Conservation (phyloP, 2,329 filamentous ascomycete genomes). For the Colletotrichum cuscutae region DNA sequence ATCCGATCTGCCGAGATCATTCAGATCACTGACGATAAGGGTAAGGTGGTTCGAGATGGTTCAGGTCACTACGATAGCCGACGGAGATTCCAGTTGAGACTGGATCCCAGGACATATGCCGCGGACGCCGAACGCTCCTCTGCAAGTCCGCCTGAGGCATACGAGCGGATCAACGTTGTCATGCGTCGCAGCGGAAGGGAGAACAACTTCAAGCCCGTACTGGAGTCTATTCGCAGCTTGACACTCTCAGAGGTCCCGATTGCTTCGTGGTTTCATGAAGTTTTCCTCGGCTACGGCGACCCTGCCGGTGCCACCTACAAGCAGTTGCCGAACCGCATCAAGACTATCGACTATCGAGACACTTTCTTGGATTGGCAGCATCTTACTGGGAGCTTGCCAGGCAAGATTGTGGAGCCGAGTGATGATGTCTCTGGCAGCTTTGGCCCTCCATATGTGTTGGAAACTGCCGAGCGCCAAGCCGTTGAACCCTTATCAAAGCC, state of each 20-base stretch:
- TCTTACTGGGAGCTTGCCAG: conserved; percentile 88
- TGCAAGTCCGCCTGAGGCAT: conserved; percentile 79
- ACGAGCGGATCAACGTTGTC: conserved; percentile 86
- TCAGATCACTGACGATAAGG: conserved; percentile 87
- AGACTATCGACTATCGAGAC: conserved; percentile 88
- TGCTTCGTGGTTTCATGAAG: conserved; percentile 93
- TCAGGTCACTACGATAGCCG: conserved; percentile 71
- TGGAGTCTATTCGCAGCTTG: conserved; percentile 90
- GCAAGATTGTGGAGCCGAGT: conserved; percentile 83
- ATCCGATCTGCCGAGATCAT: conserved; percentile 88
- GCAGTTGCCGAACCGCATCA: conserved; percentile 80
- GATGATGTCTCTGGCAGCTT: conserved; percentile 79
- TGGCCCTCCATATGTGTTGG: conserved; percentile 87
- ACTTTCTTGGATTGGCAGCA: conserved; percentile 98
- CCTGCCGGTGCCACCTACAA: conserved; percentile 89
- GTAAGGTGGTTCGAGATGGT: conserved; percentile 74
- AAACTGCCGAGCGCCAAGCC: conserved; percentile 67
- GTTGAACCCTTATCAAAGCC: conserved; percentile 65
- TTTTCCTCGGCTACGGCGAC: conserved; percentile 97
- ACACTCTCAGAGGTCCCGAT: conserved; percentile 87
- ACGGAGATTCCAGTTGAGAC: conserved; percentile 79
- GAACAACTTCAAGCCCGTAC: conserved; percentile 95
- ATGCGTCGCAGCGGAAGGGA: conserved; percentile 86
- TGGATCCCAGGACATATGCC: conserved; percentile 84
- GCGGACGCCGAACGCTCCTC: conserved; percentile 75